Evolutionary conservation across 768 basidiomycete species (phyloP), one percentile per base, ranked within the genome.

Genomic region (Podaxis pistillaris): DNA sequence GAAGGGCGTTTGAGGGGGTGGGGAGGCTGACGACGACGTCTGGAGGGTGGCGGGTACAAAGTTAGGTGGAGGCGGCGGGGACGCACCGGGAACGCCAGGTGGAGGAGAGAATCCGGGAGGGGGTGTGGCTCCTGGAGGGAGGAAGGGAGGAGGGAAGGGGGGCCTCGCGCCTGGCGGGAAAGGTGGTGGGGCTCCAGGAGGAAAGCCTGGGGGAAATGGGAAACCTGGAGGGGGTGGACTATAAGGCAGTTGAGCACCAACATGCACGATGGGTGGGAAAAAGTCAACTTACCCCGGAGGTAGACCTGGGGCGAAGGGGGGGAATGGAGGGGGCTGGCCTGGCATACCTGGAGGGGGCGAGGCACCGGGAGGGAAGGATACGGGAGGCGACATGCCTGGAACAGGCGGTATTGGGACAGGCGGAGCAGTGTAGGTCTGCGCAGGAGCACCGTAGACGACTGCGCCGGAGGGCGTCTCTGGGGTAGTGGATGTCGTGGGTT

Each of bases 371-470:
- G 78, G 79, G 56, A 78, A 72, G 66, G 78, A 79, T 7, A 76
- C 74, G 12, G 80, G 76, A 1, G 72, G 73, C 19, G 74, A 74
- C 61, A 68, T 64, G 7, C 44, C 44, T 13, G 71, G 70, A 28
- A 71, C 73, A 38, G 76, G 68, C 30, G 78, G 76, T 56, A 74
- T 19, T 17, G 73, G 9, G 65, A 68, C 47, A 4, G 82, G 79
- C 2, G 84, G 81, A 38, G 79, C 76, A 17, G 80, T 77, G 67
- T 93, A 94, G 1, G 90, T 79, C 68, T 90, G 89, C 0, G 92
- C 85, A 2, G 88, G 86, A 33, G 88, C 90, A 22, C 86, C 86
- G 68, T 89, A 93, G 0, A 94, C 91, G 3, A 81, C 84, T 78
- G n/a, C 55, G 12, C 57, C 61, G 19, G 61, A 41, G 26, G 56